Evolutionary conservation across 2,329 filamentous ascomycete species (phyloP).

Genomic region (Thielaviopsis ethacetica): DNA sequence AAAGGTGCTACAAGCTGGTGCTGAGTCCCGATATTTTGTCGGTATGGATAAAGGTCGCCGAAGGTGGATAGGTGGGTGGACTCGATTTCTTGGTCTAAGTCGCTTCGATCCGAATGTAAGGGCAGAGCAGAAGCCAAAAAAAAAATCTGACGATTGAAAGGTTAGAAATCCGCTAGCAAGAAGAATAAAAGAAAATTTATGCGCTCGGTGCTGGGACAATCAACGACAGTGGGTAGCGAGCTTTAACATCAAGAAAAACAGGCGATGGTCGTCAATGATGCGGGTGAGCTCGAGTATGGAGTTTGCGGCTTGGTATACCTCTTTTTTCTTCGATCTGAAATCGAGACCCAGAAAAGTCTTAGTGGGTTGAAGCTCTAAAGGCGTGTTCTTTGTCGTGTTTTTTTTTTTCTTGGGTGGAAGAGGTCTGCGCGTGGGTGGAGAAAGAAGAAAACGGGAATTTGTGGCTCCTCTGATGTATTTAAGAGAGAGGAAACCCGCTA

Average conservation of each 20-base stretch:
- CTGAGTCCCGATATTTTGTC: not conserved
- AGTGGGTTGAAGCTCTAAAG: not conserved
- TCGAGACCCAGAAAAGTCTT: conserved; percentile 1
- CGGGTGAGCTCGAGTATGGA: not conserved
- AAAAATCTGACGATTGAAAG: not conserved
- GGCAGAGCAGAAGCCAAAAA: not conserved
- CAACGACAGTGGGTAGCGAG: not conserved
- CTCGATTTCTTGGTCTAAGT: not conserved
- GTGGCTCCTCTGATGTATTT: conserved; percentile 6
- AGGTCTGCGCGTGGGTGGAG: conserved; percentile 11
- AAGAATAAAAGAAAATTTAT: not conserved
- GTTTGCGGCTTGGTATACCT: not conserved
- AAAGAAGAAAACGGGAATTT: conserved; percentile 9
- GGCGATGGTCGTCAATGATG: not conserved
- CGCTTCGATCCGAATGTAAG: not conserved
- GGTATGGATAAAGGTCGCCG: not conserved
- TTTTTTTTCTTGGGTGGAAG: conserved; percentile 3
- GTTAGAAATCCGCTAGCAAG: not conserved
- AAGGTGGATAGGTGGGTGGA: not conserved
- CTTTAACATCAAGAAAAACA: not conserved
- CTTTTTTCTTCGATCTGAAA: not conserved
- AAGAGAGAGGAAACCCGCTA: not conserved
- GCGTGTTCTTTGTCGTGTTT: conserved; percentile 2
- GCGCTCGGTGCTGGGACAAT: not conserved
- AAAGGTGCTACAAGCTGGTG: not conserved